Base-by-base conservation (phyloP, 495 filamentous ascomycete species). In the Aspergillus panamensis region DNA sequence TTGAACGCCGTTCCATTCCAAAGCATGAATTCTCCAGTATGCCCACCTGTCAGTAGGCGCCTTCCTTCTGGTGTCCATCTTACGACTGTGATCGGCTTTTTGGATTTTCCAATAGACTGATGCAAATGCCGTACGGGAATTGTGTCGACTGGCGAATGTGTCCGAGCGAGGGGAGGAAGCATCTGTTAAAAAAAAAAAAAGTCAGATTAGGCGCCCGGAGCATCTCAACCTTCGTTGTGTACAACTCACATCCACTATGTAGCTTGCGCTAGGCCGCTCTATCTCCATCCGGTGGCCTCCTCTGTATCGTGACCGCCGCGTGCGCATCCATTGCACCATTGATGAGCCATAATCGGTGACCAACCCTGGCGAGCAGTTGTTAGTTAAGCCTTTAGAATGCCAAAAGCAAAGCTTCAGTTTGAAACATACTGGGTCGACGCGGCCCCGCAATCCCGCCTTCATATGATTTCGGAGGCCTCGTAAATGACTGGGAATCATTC, bases 1-100 rank as follows among this genome's bases (percentile, higher is more conserved):
- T 98, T 98, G 79, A 98, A 98, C 1, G 90, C 94, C 47, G 91
- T 97, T 57, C 94, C 94, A 70, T 98, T 98, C 94, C 94, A 98
- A 4, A 98, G 75, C 48, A 95, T 98, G 64, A 98, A 98, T 69
- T 98, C 94, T 55, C 94, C 94, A 65, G 92, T 97, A 67, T 91
- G 93, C 1, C 90, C 93, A 19, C 90, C 94, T 0, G 94, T 97
- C 65, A 98, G 79, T 45, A 98, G 73, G 58, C 94, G 80, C 59
- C 94, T 84, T 37, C 94, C 94, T 75, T 98, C 94, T 0, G 94
- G 94, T 3, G 94, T 98, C 94, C 94, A 98, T 75, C 88, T 80
- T 44, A 98, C 91, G n/a, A 96, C 89, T 42, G 96, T 96, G 65
- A 98, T 89, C 0, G 94, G 94, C 56, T 97, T 94, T 65, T 96